phyloP scores from a whole-genome alignment of 768 basidiomycete species.

The Termitomyces sp. region DNA sequence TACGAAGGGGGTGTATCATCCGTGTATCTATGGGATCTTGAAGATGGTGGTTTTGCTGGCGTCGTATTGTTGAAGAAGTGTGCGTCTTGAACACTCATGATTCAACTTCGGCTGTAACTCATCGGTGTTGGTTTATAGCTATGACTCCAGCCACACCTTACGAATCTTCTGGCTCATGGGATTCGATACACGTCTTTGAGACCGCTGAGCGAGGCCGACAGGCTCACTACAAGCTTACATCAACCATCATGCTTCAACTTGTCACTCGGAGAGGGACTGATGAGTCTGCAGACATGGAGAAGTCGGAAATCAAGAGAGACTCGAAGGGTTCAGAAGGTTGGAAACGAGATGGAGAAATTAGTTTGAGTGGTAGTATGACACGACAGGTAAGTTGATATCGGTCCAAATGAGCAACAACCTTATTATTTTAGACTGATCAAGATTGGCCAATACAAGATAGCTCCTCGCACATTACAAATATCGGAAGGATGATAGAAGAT shows the following conservation, averaged over 20 bases:
- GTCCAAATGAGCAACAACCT: not conserved
- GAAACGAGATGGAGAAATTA: slow-evolving; percentile 71
- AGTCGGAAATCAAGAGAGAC: slow-evolving; percentile 27
- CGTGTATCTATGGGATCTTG: slow-evolving; percentile 97
- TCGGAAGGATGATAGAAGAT: slow-evolving; percentile 95
- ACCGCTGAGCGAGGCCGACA: slow-evolving; percentile 85
- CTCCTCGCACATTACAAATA: slow-evolving; percentile 86
- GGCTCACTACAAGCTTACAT: slow-evolving; percentile 96
- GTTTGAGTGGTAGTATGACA: slow-evolving; percentile 94
- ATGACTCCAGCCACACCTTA: slow-evolving; percentile 49
- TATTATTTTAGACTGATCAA: slow-evolving; percentile 61
- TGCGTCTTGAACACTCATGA: slow-evolving; percentile 25
- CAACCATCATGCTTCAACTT: slow-evolving; percentile 94
- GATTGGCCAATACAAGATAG: slow-evolving; percentile 78
- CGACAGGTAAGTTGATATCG: slow-evolving; percentile 62
- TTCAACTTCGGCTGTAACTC: not conserved
- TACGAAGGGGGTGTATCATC: slow-evolving; percentile 97
- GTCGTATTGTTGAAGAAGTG: slow-evolving; percentile 96
- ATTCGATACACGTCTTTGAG: slow-evolving; percentile 98
- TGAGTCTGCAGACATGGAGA: slow-evolving; percentile 18
- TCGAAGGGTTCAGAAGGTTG: slow-evolving; percentile 33
- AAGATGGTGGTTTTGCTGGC: slow-evolving; percentile 94
- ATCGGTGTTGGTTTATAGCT: slow-evolving; percentile 29
- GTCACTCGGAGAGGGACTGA: slow-evolving; percentile 44
- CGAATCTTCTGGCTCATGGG: slow-evolving; percentile 88